phyloP scores from a whole-genome alignment of 495 filamentous ascomycete genomes.

The Xylona heveae region DNA sequence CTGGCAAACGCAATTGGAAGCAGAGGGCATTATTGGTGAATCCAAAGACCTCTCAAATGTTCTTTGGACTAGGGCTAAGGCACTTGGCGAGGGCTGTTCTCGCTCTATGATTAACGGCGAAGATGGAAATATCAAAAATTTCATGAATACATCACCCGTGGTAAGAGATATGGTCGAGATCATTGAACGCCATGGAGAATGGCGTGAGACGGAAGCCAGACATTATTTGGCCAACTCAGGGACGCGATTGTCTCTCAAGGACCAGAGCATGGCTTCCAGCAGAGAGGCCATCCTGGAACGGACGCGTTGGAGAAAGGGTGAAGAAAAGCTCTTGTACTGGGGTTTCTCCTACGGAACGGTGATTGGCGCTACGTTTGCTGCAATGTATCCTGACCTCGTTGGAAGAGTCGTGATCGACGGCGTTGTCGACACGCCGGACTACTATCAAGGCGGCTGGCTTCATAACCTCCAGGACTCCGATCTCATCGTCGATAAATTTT shows the following conservation, averaged over 20 bases:
- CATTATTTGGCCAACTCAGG: not conserved
- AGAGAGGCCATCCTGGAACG: not conserved
- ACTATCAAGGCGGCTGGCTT: conserved; percentile 19
- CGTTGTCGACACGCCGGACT: conserved; percentile 9
- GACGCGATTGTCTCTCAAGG: no score
- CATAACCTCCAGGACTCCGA: conserved; percentile 28
- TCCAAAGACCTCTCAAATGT: not conserved
- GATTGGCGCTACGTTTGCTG: conserved; percentile 30
- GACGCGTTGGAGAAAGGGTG: conserved; percentile 13
- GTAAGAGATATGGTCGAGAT: conserved; percentile 3
- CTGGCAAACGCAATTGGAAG: not conserved
- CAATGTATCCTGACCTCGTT: conserved; percentile 6
- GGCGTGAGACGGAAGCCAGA: not conserved
- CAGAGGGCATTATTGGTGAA: not conserved
- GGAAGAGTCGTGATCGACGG: conserved; percentile 6
- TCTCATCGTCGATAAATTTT: conserved; percentile 24
- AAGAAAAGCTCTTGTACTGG: conserved; percentile 34
- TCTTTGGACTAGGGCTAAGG: not conserved
- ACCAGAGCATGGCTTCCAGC: no score
- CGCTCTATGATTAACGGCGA: not conserved
- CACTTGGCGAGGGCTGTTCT: not conserved
- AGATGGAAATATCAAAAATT: not conserved
- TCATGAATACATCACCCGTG: conserved; percentile 4
- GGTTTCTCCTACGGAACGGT: conserved; percentile 50
- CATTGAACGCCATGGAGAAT: conserved; percentile 2